Evolutionary conservation across 148 eudicot species (phyloP), one percentile per base, ranked within the genome.

Genomic region (Spergularia bocconei): DNA sequence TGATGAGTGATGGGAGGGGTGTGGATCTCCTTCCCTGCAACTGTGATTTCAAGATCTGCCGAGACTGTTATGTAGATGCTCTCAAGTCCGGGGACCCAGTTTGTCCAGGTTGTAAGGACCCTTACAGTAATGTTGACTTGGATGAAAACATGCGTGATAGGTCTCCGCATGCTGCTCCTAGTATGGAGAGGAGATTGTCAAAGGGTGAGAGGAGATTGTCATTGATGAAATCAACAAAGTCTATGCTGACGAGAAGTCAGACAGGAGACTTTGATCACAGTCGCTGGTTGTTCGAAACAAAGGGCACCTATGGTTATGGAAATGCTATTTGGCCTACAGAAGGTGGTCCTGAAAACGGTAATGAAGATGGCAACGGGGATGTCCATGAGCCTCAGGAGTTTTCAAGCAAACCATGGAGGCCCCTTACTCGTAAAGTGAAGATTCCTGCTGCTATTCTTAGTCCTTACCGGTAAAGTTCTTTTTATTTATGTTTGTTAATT

Each of bases 311-410:
- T 79, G 96, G 98, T 16, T 91, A 93, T 81, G 96, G 98, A 19
- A 93, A 93, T 86, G 98, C 93, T 70, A 89, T 93, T 74, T 91
- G 98, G 98, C 92, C 98, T 4, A 88, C 86, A 83, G 93, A 87
- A 70, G 93, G 87, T 68, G 93, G 67, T 53, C 78, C 88, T 67
- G 86, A 71, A 56, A 71, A 79, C 75, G 89, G 67, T 38, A 72
- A 80, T 71, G 89, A 81, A 39, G 77, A 84, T 20, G 58, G 41
- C 59, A 77, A 79, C 47, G 87, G 79, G 59, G 84, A 78, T 56
- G 75, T 56, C 29, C 81, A 80, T 19, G 96, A 88, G 75, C 86
- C 93, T 76, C 69, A 81, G 55, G 91, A 89, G 12, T 75, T 93
- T 70, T 82, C 82, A 73, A 86, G 70, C 85, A 93, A 89, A 81